These are phyloP conservation scores for Hericium rajendrae DNA, from an alignment of 768 basidiomycete genomes.

Conservation along the genomic window DNA sequence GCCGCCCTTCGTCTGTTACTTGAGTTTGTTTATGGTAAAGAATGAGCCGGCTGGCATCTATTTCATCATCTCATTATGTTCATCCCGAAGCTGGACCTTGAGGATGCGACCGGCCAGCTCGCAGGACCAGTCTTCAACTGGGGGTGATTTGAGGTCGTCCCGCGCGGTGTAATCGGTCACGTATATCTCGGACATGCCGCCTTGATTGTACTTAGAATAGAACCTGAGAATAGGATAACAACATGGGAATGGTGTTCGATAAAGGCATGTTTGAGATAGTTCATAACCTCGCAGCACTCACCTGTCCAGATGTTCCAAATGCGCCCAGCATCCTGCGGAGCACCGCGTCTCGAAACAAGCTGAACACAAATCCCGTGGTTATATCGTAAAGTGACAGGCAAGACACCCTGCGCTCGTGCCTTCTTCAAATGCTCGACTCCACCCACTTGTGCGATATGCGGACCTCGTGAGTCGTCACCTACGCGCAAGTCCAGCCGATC, in stretches of 20 bases:
- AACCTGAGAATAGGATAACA: background rate
- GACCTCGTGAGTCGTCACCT: background rate
- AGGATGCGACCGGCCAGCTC: constrained; percentile 3
- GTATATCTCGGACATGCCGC: constrained; percentile 5
- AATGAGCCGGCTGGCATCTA: constrained; percentile 5
- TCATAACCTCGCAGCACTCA: background rate
- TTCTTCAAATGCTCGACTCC: background rate
- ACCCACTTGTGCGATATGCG: background rate
- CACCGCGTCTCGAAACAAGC: background rate
- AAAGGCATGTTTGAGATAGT: background rate
- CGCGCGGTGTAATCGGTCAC: constrained; percentile 12
- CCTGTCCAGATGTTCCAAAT: background rate
- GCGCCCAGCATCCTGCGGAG: background rate
- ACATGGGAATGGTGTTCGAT: background rate
- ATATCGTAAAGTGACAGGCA: background rate
- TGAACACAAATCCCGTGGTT: background rate
- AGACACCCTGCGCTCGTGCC: background rate
- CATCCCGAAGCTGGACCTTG: constrained; percentile 7
- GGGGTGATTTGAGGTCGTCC: constrained; percentile 5
- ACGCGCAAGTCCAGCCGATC: background rate
- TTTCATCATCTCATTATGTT: constrained; percentile 8
- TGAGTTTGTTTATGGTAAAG: constrained; percentile 11
- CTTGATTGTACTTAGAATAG: constrained; percentile 6
- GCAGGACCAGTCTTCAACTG: constrained; percentile 1
- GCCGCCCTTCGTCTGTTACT: constrained; percentile 3